Evolutionary conservation across 495 filamentous ascomycete genomes (phyloP).

Genomic region (Elaphomyces granulatus): DNA sequence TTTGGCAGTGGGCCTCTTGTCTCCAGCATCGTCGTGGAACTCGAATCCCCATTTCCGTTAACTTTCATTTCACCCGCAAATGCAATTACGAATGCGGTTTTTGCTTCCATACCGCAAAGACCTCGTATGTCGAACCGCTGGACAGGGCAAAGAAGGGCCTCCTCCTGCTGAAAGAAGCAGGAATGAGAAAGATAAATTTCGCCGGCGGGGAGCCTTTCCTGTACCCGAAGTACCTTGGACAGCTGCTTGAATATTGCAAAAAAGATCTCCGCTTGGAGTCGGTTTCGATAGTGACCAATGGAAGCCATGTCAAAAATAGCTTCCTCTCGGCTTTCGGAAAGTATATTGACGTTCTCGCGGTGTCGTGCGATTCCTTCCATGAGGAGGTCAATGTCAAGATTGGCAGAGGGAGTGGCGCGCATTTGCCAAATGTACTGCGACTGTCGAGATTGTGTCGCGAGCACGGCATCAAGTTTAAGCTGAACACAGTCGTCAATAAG

Average conservation of each 20-base stretch:
- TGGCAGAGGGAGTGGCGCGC: constrained; percentile 33
- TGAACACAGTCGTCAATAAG: constrained; percentile 42
- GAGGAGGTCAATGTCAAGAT: constrained; percentile 38
- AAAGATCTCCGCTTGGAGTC: constrained; percentile 33
- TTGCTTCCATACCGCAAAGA: constrained; percentile 43
- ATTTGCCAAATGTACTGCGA: constrained; percentile 28
- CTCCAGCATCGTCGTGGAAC: too few relatives aligned
- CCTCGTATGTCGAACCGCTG: constrained; percentile 25
- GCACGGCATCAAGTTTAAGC: constrained; percentile 40
- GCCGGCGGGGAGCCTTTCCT: constrained; percentile 47
- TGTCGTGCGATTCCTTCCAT: constrained; percentile 45
- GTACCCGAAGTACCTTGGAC: constrained; percentile 32
- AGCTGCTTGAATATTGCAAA: constrained; percentile 37
- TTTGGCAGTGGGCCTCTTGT: too few relatives aligned
- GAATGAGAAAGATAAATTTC: constrained; percentile 46
- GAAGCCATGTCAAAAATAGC: constrained; percentile 30
- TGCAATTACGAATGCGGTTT: constrained; percentile 41
- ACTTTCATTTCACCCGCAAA: constrained; percentile 34
- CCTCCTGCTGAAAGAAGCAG: constrained; percentile 31
- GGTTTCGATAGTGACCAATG: constrained; percentile 41
- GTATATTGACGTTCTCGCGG: constrained; percentile 39
- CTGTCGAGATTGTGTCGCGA: constrained; percentile 32
- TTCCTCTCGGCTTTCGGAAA: constrained; percentile 28
- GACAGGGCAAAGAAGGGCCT: constrained; percentile 31
- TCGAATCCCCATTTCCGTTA: too few relatives aligned